These are phyloP conservation scores for Xerocomus potaroensis DNA, from an alignment of 768 basidiomycete species.

Conservation along the genomic window DNA sequence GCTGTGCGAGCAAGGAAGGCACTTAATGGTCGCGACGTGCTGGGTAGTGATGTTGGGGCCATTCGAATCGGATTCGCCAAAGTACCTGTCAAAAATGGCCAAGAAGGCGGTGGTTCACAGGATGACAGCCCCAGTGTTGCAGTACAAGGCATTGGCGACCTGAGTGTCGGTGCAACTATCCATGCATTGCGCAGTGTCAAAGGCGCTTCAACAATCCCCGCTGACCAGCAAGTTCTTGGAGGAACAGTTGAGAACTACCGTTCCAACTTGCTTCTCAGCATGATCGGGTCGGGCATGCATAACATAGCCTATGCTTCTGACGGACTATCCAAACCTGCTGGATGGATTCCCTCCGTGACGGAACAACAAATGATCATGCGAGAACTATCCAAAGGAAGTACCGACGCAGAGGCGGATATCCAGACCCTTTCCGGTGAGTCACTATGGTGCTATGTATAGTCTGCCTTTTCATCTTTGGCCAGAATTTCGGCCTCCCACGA, in stretches of 20 bases:
- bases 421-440: slow-evolving; percentile 78
- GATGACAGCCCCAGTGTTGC: slow-evolving; percentile 64
- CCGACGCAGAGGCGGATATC: slow-evolving; percentile 81
- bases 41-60: slow-evolving; percentile 94
- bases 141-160: slow-evolving; percentile 78
- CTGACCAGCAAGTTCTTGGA: slow-evolving; percentile 89
- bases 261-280: slow-evolving; percentile 83
- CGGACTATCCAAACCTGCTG: slow-evolving; percentile 54
- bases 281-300: slow-evolving; percentile 77
- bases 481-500: slow-evolving; percentile 91
- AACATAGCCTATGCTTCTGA: slow-evolving; percentile 52
- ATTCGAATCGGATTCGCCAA: slow-evolving; percentile 97
- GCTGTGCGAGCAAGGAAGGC: slow-evolving; percentile 95
- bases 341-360: slow-evolving; percentile 72
- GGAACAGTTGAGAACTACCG: slow-evolving; percentile 94
- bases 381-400: slow-evolving; percentile 74
- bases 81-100: slow-evolving; percentile 87
- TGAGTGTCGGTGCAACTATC: slow-evolving; percentile 85
- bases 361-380: slow-evolving; percentile 98
- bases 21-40: slow-evolving; percentile 90
- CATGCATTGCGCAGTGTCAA: slow-evolving; percentile 83
- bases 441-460: background rate
- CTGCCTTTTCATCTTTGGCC: slow-evolving; percentile 9
- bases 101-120: slow-evolving; percentile 52
- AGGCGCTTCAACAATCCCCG: slow-evolving; percentile 88